These are phyloP conservation scores for Globisporangium parvum DNA, from an alignment of 352 stramenopile genomes.

Conservation along the genomic window DNA sequence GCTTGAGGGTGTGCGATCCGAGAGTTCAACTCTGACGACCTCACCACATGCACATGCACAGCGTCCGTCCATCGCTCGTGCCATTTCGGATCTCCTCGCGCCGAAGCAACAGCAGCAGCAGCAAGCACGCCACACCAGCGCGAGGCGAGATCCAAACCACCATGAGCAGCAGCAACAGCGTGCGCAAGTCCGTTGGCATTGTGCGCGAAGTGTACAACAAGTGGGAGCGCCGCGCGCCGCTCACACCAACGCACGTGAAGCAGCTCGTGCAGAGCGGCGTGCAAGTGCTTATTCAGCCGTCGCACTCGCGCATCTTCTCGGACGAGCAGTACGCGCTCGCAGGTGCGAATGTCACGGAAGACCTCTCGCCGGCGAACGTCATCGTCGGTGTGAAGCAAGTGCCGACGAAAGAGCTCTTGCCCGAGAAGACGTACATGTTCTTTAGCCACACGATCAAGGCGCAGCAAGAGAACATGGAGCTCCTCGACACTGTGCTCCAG, in stretches of 20 bases:
- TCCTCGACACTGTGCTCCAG: constrained; percentile 90
- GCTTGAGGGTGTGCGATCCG: no score
- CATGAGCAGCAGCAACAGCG: constrained; percentile 14
- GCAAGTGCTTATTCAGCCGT: constrained; percentile 92
- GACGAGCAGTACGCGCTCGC: constrained; percentile 89
- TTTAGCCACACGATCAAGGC: constrained; percentile 97
- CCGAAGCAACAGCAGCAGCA: no score
- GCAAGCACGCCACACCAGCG: not conserved
- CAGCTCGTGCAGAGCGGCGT: constrained; percentile 76
- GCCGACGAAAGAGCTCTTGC: constrained; percentile 67
- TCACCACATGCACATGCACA: no score
- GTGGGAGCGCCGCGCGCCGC: constrained; percentile 91
- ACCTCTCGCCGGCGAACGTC: constrained; percentile 83
- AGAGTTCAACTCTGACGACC: no score
- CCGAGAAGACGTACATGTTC: constrained; percentile 95
- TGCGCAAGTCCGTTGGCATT: constrained; percentile 81
- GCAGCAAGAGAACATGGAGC: constrained; percentile 94
- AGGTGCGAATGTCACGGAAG: constrained; percentile 86
- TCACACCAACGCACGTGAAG: constrained; percentile 88
- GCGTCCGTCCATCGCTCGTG: no score
- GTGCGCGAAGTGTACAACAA: constrained; percentile 93
- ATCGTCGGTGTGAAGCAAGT: constrained; percentile 96
- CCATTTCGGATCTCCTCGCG: no score
- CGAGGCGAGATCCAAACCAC: not conserved
- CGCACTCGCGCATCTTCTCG: constrained; percentile 89